Evolutionary conservation across 108 stramenopile species (phyloP), one percentile per base, ranked within the genome.

Genomic region (Schizochytrium sp.): DNA sequence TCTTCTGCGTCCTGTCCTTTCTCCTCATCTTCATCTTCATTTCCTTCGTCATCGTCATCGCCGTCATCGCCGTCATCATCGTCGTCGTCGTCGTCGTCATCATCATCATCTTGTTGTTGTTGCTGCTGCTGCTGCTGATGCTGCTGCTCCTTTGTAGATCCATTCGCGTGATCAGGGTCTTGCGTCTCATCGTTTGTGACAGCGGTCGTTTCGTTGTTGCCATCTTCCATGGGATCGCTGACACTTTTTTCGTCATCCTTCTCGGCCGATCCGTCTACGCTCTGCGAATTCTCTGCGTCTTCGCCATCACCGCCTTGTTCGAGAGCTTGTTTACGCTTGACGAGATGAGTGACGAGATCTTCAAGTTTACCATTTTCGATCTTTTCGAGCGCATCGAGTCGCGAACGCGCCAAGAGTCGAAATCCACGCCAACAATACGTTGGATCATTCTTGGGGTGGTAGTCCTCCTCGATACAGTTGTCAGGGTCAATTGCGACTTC

Each of bases 391-490:
- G 51, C 51, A 6, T 83, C 76, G 25, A 83, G 45, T 6, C 28
- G 14, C 51, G 45, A 25, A 6, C 76, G 12, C 48, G 48, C 76
- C 48, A 83, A 4, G 2, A 88, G 69, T 21, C 88, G 63, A 69
- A 88, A 48, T 5, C 69, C 88, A 14, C 72, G 88, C 88, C 88
- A 88, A 69, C 88, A 88, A 19, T 72, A 88, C 41, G 51, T 47
- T 5, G 88, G 88, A n/a, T 88, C 88, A 41, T 88, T 69, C 72
- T 71, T 69, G 8, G 88, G 88, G 16, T 88, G 88, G 3, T 88
- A 88, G 44, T 88, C 88, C 72, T 88, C 88, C 5, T 88, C 88
- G 0, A 88, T 88, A 72, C 88, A 88, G 29, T 69, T 71, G 14
- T 88, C 63, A 12, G 88, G 88, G 69, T 88, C 88, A 14, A 72